Percentiles rank a stretch among this genome's conserved stretches.
Conservation (phyloP, 768 basidiomycete species). For the Albatrellus ellisii region DNA sequence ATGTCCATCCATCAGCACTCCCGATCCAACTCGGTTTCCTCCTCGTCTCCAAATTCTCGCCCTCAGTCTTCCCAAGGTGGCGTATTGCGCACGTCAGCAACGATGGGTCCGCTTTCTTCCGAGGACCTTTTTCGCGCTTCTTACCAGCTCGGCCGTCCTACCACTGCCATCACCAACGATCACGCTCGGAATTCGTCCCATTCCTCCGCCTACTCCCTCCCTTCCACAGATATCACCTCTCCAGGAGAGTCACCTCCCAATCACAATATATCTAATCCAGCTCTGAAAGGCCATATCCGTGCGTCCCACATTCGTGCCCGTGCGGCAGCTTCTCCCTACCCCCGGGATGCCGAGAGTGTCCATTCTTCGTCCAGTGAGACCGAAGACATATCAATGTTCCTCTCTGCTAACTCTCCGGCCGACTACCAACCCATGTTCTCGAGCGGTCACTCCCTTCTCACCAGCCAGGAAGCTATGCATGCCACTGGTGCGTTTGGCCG, state of each 20-base stretch:
- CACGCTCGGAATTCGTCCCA: conserved; percentile 27
- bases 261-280: conserved; percentile 60
- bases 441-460: conserved; percentile 25
- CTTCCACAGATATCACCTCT: conserved; percentile 26
- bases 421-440: conserved; percentile 60
- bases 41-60: conserved; percentile 61
- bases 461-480: conserved; percentile 37
- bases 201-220: conserved; percentile 30
- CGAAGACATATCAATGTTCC: conserved; percentile 77
- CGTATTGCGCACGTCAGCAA: conserved; percentile 37
- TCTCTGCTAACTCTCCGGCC: conserved; percentile 37
- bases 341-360: conserved; percentile 74
- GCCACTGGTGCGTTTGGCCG: conserved; percentile 64
- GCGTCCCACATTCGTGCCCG: conserved; percentile 70
- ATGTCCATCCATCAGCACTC: conserved; percentile 54
- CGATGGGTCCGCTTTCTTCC: conserved; percentile 31
- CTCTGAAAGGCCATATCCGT: conserved; percentile 66
- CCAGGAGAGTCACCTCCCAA: conserved; percentile 60
- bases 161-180: conserved; percentile 31
- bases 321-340: conserved; percentile 73
- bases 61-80: conserved; percentile 69
- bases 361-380: conserved; percentile 83
- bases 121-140: conserved; percentile 66
- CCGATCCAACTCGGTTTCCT: conserved; percentile 68
- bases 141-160: conserved; percentile 35